Base-by-base conservation (phyloP, 2,329 filamentous ascomycete species). In the Epichloe hybrida region DNA sequence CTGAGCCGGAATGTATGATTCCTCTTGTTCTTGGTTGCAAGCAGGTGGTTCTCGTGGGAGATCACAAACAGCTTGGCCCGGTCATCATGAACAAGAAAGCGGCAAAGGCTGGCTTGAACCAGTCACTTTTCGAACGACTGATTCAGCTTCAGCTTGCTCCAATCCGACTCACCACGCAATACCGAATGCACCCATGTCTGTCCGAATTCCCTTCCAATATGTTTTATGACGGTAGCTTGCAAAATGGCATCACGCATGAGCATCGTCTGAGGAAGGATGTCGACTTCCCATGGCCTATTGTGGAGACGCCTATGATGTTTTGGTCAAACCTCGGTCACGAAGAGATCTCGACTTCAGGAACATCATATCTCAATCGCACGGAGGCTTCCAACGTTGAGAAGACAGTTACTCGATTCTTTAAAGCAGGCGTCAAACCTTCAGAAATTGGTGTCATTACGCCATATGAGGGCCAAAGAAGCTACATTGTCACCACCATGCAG, bases 61-160 rank as follows among this genome's bases (percentile, higher is more conserved):
- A 98, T 63, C 93, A 98, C 69, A 94, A 97, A 68, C 93, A 98
- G 66, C 80, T 98, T 57, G 93, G 93, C 0, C 93, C 93, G 1
- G 93, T 98, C 61, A 97, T 98, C 64, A 98, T 98, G 91, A 98
- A 98, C 77, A 98, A 98, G 77, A 97, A 97, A 70, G 93, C 93
- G 13, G 93, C 93, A 54, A 97, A 97, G 70, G 93, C 93, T 50
- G 93, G 93, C 54, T 76, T 98, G 15, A 96, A 97, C 69, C 93
- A 97, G 68, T 97, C 91, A n/a, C 76, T 98, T 9, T 98, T 98
- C 62, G 93, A 98, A 71, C 88, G 93, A 61, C 77, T 98, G 48
- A 90, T 97, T 59, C 88, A 91, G 61, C 78, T 97, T n/a, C 85
- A 86, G 43, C 85, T 89, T 60, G 83, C 85, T 39, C 93, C 93